Conservation (phyloP, 306 rosid genomes). For the Cucurbita argyrosperma region DNA sequence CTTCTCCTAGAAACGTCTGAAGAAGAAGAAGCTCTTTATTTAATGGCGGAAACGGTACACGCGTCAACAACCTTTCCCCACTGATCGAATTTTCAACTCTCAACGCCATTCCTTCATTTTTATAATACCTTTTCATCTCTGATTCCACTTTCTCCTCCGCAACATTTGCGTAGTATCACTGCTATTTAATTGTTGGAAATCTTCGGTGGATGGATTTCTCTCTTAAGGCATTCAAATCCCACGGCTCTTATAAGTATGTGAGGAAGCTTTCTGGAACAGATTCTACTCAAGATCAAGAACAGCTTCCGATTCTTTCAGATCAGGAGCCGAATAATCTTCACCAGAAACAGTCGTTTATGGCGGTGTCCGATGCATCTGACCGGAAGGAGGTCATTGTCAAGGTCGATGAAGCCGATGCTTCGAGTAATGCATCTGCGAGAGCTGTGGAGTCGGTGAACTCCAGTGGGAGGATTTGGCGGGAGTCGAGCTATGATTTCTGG, state of each 20-base stretch:
- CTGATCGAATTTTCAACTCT: not conserved
- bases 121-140: not conserved
- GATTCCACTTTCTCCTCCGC: not conserved
- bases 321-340: not conserved
- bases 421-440: not conserved
- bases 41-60: slow-evolving; percentile 11
- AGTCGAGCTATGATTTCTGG: slow-evolving; percentile 50
- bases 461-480: slow-evolving; percentile 30
- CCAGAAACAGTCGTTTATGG: slow-evolving; percentile 8
- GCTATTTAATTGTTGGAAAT: not conserved
- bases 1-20: not conserved
- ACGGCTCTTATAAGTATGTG: slow-evolving; percentile 20
- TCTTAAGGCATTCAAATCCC: slow-evolving; percentile 43
- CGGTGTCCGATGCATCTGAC: not conserved
- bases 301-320: slow-evolving; percentile 43
- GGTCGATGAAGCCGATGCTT: slow-evolving; percentile 27
- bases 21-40: not conserved
- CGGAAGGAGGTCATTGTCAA: slow-evolving; percentile 40
- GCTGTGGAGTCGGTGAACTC: not conserved
- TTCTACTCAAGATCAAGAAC: slow-evolving; percentile 28
- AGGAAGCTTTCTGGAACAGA: slow-evolving; percentile 15
- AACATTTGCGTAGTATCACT: not conserved
- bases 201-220: slow-evolving; percentile 40
- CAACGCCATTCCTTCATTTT: too few species aligned
- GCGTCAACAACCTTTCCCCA: slow-evolving; percentile 17